Percentiles rank a stretch among this genome's conserved stretches.
Evolutionary conservation across 768 basidiomycete genomes (phyloP).

Genomic region (Pluteus cervinus): DNA sequence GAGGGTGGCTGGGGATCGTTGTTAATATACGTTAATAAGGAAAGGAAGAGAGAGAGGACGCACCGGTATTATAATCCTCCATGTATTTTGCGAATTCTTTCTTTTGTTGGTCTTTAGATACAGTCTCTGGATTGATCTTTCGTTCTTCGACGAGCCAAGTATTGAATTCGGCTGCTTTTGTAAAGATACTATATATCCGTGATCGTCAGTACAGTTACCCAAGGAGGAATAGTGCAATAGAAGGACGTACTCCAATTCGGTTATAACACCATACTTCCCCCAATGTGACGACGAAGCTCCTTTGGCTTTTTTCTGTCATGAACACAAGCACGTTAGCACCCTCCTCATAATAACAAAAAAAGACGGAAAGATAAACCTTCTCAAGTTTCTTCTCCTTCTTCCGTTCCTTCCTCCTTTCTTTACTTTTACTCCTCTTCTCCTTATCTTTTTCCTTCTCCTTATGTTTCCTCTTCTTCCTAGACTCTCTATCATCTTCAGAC

Average conservation of each 20-base stretch:
- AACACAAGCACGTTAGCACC: slow-evolving; percentile 1
- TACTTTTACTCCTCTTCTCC: slow-evolving; percentile 38
- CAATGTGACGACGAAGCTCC: slow-evolving; percentile 59
- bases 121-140: slow-evolving; percentile 83
- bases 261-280: slow-evolving; percentile 89
- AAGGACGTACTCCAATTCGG: slow-evolving; percentile 74
- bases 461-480: slow-evolving; percentile 31
- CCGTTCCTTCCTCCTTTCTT: slow-evolving; percentile 42
- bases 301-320: slow-evolving; percentile 48
- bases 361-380: slow-evolving; percentile 34
- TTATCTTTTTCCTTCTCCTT: slow-evolving; percentile 37
- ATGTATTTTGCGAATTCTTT: slow-evolving; percentile 82
- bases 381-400: slow-evolving; percentile 65
- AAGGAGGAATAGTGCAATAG: slow-evolving; percentile 1
- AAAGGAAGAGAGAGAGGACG: slow-evolving; percentile 9
- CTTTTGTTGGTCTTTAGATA: slow-evolving; percentile 78
- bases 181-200: slow-evolving; percentile 55
- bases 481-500: slow-evolving; percentile 34
- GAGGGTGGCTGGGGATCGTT: slow-evolving; percentile 60
- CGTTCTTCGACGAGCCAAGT: slow-evolving; percentile 93
- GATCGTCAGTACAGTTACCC: not conserved
- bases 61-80: slow-evolving; percentile 82
- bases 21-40: slow-evolving; percentile 2
- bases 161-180: slow-evolving; percentile 80
- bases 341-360: not conserved